Evolutionary conservation across 2,329 filamentous ascomycete genomes (phyloP).

Genomic region (Alternaria panax): DNA sequence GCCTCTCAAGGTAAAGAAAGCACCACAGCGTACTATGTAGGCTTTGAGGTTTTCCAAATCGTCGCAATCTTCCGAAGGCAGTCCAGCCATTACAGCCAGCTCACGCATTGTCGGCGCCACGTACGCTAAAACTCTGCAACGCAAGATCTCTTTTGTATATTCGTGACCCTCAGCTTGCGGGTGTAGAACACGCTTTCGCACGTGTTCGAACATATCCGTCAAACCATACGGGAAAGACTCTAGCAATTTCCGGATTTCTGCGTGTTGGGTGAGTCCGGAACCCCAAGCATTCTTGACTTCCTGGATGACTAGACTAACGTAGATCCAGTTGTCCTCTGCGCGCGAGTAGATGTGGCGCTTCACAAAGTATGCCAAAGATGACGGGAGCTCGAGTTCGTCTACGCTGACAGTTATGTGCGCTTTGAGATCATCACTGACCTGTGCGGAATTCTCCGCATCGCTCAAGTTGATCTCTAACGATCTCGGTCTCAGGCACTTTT

Average conservation of each 20-base stretch:
- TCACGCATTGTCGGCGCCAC: slow-evolving; percentile 32
- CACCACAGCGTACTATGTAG: slow-evolving; percentile 31
- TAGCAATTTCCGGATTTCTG: slow-evolving; percentile 27
- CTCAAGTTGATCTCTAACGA: slow-evolving; percentile 29
- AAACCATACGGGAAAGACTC: slow-evolving; percentile 35
- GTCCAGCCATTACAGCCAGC: slow-evolving; percentile 31
- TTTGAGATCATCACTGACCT: slow-evolving; percentile 28
- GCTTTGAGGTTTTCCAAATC: slow-evolving; percentile 24
- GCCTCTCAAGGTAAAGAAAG: slow-evolving; percentile 28
- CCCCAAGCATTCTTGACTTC: slow-evolving; percentile 31
- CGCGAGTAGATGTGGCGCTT: slow-evolving; percentile 32
- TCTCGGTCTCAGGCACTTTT: slow-evolving; percentile 21
- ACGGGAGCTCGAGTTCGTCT: slow-evolving; percentile 22
- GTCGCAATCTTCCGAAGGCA: slow-evolving; percentile 23
- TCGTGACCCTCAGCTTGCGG: slow-evolving; percentile 25
- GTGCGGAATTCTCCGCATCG: slow-evolving; percentile 22
- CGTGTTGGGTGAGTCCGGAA: slow-evolving; percentile 17
- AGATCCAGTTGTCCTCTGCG: slow-evolving; percentile 33
- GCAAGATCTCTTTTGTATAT: slow-evolving; percentile 36
- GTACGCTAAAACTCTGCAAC: slow-evolving; percentile 26
- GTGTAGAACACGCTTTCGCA: slow-evolving; percentile 27
- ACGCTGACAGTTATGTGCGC: slow-evolving; percentile 25
- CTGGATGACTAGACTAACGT: slow-evolving; percentile 32
- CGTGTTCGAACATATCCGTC: slow-evolving; percentile 35
- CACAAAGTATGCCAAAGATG: slow-evolving; percentile 30